phyloP scores from a whole-genome alignment of 768 basidiomycete genomes.

The Goffeauzyma gilvescens region DNA sequence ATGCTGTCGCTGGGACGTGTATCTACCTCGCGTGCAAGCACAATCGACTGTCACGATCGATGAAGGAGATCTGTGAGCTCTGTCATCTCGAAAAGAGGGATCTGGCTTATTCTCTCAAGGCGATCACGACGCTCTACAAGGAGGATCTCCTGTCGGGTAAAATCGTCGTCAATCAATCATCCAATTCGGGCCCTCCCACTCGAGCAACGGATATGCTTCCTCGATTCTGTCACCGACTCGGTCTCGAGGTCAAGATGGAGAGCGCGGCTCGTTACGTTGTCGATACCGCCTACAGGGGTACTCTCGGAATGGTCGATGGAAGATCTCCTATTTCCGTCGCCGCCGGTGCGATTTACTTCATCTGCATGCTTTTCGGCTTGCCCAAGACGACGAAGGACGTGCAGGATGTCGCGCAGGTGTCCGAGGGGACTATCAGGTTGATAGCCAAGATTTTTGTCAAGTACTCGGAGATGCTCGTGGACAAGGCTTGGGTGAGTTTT shows the following conservation, averaged over 20 bases:
- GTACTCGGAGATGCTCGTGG: slow-evolving; percentile 1
- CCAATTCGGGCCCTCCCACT: neutral
- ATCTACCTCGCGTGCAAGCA: slow-evolving; percentile 12
- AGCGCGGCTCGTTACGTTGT: slow-evolving; percentile 62
- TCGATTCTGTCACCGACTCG: slow-evolving; percentile 86
- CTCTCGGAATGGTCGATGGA: slow-evolving; percentile 54
- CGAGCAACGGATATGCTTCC: slow-evolving; percentile 68
- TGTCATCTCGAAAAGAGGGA: slow-evolving; percentile 9
- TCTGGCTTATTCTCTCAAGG: slow-evolving; percentile 8
- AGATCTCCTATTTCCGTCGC: slow-evolving; percentile 94
- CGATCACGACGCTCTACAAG: slow-evolving; percentile 1
- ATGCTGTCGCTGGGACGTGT: slow-evolving; percentile 8
- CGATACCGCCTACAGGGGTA: slow-evolving; percentile 55
- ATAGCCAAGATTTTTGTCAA: slow-evolving; percentile 12
- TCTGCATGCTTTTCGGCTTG: slow-evolving; percentile 59
- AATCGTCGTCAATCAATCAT: neutral
- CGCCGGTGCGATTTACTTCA: slow-evolving; percentile 89
- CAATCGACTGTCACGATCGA: slow-evolving; percentile 5
- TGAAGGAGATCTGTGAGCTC: slow-evolving; percentile 11
- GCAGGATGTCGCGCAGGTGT: slow-evolving; percentile 74
- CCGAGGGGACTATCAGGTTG: slow-evolving; percentile 83
- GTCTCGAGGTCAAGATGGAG: slow-evolving; percentile 62
- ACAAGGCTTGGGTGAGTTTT: slow-evolving; percentile 3
- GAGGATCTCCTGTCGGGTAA: slow-evolving; percentile 8
- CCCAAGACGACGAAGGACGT: slow-evolving; percentile 65